phyloP scores from a whole-genome alignment of 768 basidiomycete species.

The Suillus fuscotomentosus region DNA sequence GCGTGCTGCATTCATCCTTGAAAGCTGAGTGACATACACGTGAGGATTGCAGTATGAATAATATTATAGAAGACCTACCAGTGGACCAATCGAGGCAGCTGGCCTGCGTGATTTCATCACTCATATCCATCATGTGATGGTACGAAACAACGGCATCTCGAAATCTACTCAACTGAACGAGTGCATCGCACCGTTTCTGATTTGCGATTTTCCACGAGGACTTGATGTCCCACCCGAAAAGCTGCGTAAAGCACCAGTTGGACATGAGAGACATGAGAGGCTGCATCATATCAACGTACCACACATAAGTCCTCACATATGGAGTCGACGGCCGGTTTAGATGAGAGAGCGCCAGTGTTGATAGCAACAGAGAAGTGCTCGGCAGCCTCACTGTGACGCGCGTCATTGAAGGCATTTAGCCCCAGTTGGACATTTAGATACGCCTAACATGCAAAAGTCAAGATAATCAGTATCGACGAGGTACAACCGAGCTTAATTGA shows the following conservation, averaged over 20 bases:
- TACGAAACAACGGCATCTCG: neutral
- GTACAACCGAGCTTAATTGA: too few species aligned
- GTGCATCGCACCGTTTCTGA: neutral
- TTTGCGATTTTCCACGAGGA: neutral
- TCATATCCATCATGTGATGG: neutral
- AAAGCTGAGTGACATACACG: neutral
- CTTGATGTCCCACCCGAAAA: neutral
- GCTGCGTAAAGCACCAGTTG: neutral
- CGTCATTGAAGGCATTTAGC: neutral
- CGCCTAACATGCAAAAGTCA: neutral
- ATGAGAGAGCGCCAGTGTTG: neutral
- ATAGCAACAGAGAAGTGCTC: neutral
- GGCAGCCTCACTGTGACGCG: neutral
- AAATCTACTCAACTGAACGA: neutral
- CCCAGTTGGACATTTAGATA: neutral
- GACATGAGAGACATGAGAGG: neutral
- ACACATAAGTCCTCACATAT: neutral
- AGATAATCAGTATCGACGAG: neutral
- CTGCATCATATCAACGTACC: neutral
- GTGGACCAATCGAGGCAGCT: neutral
- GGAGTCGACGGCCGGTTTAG: neutral
- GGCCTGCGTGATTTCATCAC: neutral
- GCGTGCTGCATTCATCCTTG: neutral
- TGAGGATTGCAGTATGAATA: neutral
- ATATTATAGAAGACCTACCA: neutral